Conservation (phyloP, 2,329 filamentous ascomycete species). For the Stachybotrys echinatus region DNA sequence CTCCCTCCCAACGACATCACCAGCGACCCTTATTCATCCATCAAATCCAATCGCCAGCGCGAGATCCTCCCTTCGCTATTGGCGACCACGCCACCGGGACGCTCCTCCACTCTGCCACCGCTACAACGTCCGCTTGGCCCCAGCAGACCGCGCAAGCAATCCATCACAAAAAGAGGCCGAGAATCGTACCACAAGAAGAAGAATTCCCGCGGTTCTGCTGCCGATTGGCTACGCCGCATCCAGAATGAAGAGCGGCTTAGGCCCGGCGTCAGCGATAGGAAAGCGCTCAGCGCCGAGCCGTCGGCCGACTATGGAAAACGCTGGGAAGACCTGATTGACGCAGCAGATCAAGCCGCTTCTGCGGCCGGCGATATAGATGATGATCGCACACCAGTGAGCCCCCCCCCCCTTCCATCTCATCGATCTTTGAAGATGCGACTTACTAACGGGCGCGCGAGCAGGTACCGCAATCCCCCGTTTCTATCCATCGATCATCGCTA, state of each 20-base stretch:
- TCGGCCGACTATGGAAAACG: conserved; percentile 77
- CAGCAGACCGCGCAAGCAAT: conserved; percentile 76
- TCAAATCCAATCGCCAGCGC: conserved; percentile 56
- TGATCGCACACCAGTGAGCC: conserved; percentile 79
- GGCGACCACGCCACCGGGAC: conserved; percentile 74
- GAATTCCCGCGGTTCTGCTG: conserved; percentile 65
- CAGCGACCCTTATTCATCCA: conserved; percentile 66
- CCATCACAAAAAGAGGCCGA: conserved; percentile 72
- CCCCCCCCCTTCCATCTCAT: not conserved
- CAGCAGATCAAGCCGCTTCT: conserved; percentile 67
- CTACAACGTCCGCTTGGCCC: conserved; percentile 69
- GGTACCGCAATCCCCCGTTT: conserved; percentile 62
- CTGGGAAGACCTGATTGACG: conserved; percentile 96
- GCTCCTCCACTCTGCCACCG: conserved; percentile 83
- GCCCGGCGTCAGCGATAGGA: conserved; percentile 63
- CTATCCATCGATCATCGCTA: conserved; percentile 56
- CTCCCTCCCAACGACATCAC: conserved; percentile 54
- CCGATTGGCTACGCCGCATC: conserved; percentile 56
- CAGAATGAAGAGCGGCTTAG: conserved; percentile 62
- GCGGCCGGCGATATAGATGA: conserved; percentile 88
- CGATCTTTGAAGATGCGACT: conserved; percentile 5
- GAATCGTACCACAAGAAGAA: conserved; percentile 76
- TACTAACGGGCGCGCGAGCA: conserved; percentile 23
- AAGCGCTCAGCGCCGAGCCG: conserved; percentile 83
- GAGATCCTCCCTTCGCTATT: conserved; percentile 81